These are phyloP conservation scores for Tritrichomonas musculus DNA, from an alignment of 208 protist species.

Conservation along the genomic window DNA sequence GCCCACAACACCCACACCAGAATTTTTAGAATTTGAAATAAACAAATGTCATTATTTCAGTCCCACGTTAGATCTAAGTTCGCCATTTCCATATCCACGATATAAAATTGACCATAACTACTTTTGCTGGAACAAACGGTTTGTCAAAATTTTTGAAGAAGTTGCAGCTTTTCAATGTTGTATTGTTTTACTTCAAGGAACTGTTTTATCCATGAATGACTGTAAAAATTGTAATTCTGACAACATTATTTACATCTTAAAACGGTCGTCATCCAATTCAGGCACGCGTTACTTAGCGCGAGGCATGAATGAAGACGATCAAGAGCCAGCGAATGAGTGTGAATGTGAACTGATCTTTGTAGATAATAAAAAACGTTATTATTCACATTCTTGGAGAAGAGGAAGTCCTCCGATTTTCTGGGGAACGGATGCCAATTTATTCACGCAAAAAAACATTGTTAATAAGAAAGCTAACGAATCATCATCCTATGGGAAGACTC, in stretches of 20 bases:
- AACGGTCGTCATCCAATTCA: background rate
- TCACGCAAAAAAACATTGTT: too few species aligned
- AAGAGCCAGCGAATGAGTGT: background rate
- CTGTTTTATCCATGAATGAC: background rate
- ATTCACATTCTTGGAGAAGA: background rate
- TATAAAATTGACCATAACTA: background rate
- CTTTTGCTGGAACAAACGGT: slow-evolving; percentile 19
- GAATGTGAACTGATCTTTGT: background rate
- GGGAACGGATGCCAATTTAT: background rate
- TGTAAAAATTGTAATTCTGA: background rate
- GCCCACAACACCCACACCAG: too few species aligned
- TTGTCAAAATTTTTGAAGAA: background rate
- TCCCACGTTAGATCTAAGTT: background rate
- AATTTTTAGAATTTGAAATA: background rate
- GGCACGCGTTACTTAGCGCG: background rate
- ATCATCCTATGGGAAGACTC: background rate
- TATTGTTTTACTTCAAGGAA: background rate
- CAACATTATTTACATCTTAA: background rate
- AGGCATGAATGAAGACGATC: background rate
- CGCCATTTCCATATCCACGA: background rate
- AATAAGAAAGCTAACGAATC: background rate
- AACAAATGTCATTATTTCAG: background rate
- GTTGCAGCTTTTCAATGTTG: background rate
- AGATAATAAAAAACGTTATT: background rate
- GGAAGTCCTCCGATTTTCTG: background rate